Evolutionary conservation across 352 stramenopile genomes (phyloP).

Genomic region (Phytopythium montanum): DNA sequence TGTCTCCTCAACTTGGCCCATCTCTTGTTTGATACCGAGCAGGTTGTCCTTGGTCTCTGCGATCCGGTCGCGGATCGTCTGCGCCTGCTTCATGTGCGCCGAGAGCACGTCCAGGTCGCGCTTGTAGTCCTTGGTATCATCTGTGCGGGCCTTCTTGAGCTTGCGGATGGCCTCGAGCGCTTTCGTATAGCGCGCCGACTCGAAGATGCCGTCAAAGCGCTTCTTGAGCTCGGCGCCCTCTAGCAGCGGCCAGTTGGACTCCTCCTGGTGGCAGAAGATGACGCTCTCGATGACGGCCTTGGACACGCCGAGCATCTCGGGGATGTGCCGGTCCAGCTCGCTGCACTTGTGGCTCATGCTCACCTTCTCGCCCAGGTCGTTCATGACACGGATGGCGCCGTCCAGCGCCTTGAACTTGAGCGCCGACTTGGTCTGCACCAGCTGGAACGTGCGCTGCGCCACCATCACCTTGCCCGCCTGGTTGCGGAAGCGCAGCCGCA

Average conservation of each 20-base stretch:
- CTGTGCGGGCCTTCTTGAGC: conserved; percentile 81
- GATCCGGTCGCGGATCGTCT: conserved; percentile 55
- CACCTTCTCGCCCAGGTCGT: conserved; percentile 89
- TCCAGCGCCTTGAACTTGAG: conserved; percentile 96
- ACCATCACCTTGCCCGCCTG: conserved; percentile 85
- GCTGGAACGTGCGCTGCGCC: conserved; percentile 93
- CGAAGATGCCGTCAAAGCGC: conserved; percentile 99
- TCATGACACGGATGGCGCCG: conserved; percentile 90
- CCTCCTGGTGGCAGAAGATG: conserved; percentile 99
- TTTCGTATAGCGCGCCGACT: conserved; percentile 98
- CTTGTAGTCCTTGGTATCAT: conserved; percentile 92
- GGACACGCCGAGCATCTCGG: conserved; percentile 94
- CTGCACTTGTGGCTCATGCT: conserved; percentile 94
- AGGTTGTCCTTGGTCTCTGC: conserved; percentile 27
- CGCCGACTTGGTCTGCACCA: conserved; percentile 90
- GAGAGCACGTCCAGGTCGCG: conserved; percentile 90
- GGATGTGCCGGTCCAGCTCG: conserved; percentile 93
- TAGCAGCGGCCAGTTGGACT: conserved; percentile 96
- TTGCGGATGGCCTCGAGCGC: conserved; percentile 96
- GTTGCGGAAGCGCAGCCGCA: conserved; percentile 93
- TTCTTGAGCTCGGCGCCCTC: conserved; percentile 98
- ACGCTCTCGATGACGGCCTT: conserved; percentile 98
- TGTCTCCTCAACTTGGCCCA: conserved; percentile 30
- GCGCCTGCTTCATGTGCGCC: conserved; percentile 71
- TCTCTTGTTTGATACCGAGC: conserved; percentile 8